A percentile compares a stretch with the other conserved stretches of the same genome.
Conservation (phyloP, 2,329 filamentous ascomycete genomes). For the Immersiporthe knoxdaviesiana region DNA sequence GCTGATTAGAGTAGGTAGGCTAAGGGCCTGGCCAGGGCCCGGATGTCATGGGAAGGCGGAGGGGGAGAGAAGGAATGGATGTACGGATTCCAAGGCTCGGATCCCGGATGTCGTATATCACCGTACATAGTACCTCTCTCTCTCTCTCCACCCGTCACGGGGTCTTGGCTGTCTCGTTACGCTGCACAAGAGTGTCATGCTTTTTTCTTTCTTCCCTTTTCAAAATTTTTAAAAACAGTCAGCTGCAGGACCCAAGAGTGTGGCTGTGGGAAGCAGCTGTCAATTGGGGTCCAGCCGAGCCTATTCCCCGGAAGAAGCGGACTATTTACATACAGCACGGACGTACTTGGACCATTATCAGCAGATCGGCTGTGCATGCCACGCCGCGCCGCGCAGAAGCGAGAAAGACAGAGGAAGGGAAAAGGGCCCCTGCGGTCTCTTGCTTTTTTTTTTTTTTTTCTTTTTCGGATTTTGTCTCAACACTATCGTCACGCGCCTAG, state of each 20-base stretch:
- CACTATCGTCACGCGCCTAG: background rate
- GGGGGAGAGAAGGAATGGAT: background rate
- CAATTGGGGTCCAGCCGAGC: background rate
- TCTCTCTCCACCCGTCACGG: background rate
- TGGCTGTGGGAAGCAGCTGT: slow-evolving; percentile 15
- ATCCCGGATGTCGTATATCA: background rate
- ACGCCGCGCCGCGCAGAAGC: too few relatives aligned
- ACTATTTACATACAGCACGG: background rate
- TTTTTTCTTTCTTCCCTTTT: too few relatives aligned
- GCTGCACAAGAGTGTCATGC: slow-evolving; percentile 1
- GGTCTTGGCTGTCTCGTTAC: background rate
- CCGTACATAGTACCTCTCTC: background rate
- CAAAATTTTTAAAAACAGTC: background rate
- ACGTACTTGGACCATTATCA: background rate
- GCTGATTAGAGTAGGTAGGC: background rate
- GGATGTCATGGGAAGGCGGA: background rate
- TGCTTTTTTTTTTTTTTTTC: background rate
- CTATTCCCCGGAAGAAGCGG: background rate
- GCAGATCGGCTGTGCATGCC: background rate
- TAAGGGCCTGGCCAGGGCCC: too few relatives aligned
- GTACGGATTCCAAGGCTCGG: background rate
- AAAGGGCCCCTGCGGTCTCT: background rate
- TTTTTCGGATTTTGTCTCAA: background rate
- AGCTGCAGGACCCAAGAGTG: slow-evolving; percentile 4
- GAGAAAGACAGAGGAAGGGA: background rate